Base-by-base conservation (phyloP, 2,329 filamentous ascomycete genomes). In the Xylaria digitata region DNA sequence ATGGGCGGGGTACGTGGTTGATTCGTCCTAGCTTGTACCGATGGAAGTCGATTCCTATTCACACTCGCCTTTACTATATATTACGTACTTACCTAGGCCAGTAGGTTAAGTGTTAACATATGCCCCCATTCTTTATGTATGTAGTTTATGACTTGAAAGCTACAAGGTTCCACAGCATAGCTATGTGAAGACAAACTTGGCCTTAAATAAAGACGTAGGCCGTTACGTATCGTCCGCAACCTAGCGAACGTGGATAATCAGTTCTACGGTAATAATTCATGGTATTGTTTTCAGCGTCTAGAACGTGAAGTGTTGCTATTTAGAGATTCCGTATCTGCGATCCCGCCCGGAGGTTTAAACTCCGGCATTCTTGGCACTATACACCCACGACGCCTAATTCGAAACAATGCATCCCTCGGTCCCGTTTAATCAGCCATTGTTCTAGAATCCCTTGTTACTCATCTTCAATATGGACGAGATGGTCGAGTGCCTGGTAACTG, bases 311-410 rank as follows among this genome's bases (percentile, higher is more conserved):
- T 4, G 7, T 32, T 53, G 17, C 50, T 56, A 67, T 64, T 63
- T 45, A 17, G 19, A 8, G 49, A 19, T 15, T 45, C 26, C 11
- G 43, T 11, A 59, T 46, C n/a, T 56, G 46, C 43, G 37, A 56
- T 60, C 26, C 34, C 5, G 32, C 30, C 2, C 55, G 61, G 65
- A 61, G 52, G 19, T n/a, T 19, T 19, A 17, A 34, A 19, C 21
- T 63, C 61, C 61, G 55, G 3, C 43, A 37, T 21, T 9, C 65
- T 64, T 64, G 65, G 59, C 59, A 59, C 48, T 58, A 56, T 56
- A 59, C 6, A 30, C 32, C 17, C 15, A 52, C 26, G 23, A 42
- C 34, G 42, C n/a, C 34, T 19, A 34, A 49, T 43, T 30, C 37
- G 17, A 42, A 23, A n/a, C n/a, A 37, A 34, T 21, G 17, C 43